Conservation (phyloP, 2,329 filamentous ascomycete species). For the Grosmannia clavigera region DNA sequence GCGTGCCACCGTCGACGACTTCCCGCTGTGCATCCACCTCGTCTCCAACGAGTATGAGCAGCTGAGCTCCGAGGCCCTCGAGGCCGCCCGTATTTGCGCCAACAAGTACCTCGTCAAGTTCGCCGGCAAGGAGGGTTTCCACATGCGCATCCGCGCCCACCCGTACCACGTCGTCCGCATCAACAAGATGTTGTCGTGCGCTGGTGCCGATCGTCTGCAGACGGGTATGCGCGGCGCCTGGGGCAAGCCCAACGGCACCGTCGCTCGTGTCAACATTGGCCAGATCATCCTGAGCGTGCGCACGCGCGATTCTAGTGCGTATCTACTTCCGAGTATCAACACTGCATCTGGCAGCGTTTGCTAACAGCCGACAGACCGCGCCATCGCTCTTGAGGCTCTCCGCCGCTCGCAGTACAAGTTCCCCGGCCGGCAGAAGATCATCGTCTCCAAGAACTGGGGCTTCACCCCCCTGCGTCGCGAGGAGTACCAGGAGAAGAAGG, state of each 20-base stretch:
- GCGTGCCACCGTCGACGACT: conserved; percentile 97
- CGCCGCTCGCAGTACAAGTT: conserved; percentile 99
- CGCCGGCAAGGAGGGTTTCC: conserved; percentile 61
- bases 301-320: conserved; percentile 80
- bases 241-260: conserved; percentile 98
- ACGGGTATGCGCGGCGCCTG: conserved; percentile 99
- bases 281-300: conserved; percentile 97
- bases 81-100: conserved; percentile 99
- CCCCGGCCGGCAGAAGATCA: conserved; percentile 99
- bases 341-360: neutral
- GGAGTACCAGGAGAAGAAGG: conserved; percentile 93
- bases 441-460: conserved; percentile 99
- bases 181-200: conserved; percentile 99
- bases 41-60: conserved; percentile 99
- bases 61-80: conserved; percentile 97
- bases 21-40: conserved; percentile 97
- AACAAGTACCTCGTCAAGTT: conserved; percentile 71
- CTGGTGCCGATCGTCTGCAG: conserved; percentile 99
- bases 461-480: conserved; percentile 98
- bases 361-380: conserved; percentile 49
- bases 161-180: conserved; percentile 99
- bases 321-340: neutral
- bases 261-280: conserved; percentile 99
- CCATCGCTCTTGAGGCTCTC: conserved; percentile 92
- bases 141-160: conserved; percentile 75